phyloP scores from a whole-genome alignment of 192 early-diverging fungal species.

The Pilaira anomala region DNA sequence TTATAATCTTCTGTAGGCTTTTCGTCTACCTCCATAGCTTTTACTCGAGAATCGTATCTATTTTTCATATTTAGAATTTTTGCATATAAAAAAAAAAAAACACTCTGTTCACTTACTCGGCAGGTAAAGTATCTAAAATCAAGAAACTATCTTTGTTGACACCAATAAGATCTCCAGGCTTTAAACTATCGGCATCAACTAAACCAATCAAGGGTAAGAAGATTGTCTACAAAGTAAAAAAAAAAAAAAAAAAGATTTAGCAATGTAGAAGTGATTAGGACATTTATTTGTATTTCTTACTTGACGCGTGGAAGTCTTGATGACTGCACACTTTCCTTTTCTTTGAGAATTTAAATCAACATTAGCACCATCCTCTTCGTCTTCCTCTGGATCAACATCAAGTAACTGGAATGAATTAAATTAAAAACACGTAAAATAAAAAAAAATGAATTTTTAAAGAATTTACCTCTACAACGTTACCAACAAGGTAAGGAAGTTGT shows the following conservation, averaged over 20 bases:
- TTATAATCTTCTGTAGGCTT: conserved; percentile 97
- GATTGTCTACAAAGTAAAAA: conserved; percentile 63
- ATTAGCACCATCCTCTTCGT: conserved; percentile 93
- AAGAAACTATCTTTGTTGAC: conserved; percentile 98
- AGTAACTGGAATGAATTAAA: conserved; percentile 56
- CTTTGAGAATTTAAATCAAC: conserved; percentile 89
- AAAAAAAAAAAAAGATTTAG: conserved; percentile 4
- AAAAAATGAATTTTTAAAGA: background rate
- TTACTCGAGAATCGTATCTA: conserved; percentile 94
- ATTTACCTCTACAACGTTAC: conserved; percentile 90
- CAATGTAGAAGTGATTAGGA: background rate
- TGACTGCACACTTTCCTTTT: conserved; percentile 96
- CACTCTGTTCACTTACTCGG: conserved; percentile 62
- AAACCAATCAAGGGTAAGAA: conserved; percentile 97
- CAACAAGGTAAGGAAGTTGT: conserved; percentile 95
- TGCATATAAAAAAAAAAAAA: background rate
- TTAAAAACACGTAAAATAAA: background rate
- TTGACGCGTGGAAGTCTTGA: conserved; percentile 93
- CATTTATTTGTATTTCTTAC: conserved; percentile 36
- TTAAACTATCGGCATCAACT: conserved; percentile 83
- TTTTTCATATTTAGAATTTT: too few relatives aligned
- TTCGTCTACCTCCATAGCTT: conserved; percentile 99
- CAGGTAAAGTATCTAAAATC: conserved; percentile 92
- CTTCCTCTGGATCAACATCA: conserved; percentile 84
- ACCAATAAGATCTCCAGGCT: conserved; percentile 96